A percentile compares a stretch with the other conserved stretches of the same genome.
These are phyloP conservation scores for Saccharata proteae DNA, from an alignment of 2,329 filamentous ascomycete genomes.

Conservation along the genomic window DNA sequence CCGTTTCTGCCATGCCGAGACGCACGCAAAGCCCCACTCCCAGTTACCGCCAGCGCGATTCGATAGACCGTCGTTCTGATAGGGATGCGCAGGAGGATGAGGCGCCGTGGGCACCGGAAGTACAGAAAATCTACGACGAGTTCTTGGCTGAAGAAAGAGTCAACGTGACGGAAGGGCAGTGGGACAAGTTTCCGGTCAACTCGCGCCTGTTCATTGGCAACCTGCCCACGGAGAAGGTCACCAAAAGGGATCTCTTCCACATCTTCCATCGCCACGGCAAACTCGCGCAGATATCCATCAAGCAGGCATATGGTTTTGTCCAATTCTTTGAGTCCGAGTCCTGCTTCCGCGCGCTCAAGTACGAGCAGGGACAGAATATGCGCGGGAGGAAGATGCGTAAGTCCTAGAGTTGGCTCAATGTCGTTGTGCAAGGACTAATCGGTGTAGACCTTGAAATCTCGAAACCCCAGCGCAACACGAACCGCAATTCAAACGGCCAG, in stretches of 20 bases:
- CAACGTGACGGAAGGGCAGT: constrained; percentile 66
- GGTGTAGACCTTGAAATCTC: constrained; percentile 83
- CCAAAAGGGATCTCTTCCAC: constrained; percentile 87
- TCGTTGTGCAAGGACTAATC: too few relatives aligned
- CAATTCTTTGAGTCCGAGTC: constrained; percentile 73
- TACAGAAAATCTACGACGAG: constrained; percentile 57
- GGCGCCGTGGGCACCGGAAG: constrained; percentile 41
- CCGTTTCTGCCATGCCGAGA: constrained; percentile 12
- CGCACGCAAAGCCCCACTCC: constrained; percentile 19
- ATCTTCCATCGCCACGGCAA: constrained; percentile 76
- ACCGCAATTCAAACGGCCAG: constrained; percentile 38
- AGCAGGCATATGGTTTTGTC: constrained; percentile 93
- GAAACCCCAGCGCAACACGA: constrained; percentile 70
- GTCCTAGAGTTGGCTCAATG: constrained; percentile 36
- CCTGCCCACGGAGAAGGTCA: constrained; percentile 82
- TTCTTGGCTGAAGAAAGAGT: constrained; percentile 62
- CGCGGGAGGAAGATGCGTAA: constrained; percentile 88
- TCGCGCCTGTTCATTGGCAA: constrained; percentile 81
- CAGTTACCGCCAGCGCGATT: constrained; percentile 18
- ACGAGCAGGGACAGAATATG: constrained; percentile 69
- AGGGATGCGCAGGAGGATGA: constrained; percentile 27
- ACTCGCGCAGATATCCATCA: constrained; percentile 88
- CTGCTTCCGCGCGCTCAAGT: constrained; percentile 61
- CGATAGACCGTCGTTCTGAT: constrained; percentile 14
- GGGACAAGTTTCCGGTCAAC: constrained; percentile 67